Evolutionary conservation across 1,139 yeast genomes (phyloP), one percentile per base, ranked within the genome.

Genomic region (Spencermartinsiella ligniputridi): DNA sequence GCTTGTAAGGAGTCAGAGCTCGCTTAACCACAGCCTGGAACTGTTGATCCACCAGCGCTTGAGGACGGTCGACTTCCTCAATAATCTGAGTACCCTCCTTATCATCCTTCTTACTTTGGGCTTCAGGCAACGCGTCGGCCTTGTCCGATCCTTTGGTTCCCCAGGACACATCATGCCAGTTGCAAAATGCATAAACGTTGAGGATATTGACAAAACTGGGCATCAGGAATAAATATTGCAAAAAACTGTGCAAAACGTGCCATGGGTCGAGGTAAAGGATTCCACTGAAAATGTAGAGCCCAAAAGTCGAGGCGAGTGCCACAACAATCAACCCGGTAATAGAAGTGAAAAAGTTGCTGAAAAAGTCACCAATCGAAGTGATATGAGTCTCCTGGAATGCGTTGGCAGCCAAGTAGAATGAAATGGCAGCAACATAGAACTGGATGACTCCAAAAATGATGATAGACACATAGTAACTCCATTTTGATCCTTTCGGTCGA

Each of bases 101-200:
- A 54, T 78, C 81, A 22, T 82, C 83, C 35, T 68, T 75, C 58
- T 63, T 71, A 55, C 68, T 68, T 56, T 55, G 62, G 32, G 68
- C 75, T 36, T 77, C 76, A 27, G 88, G 88, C 41, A 79, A 63
- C 20, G 78, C 79, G 50, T 75, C 78, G 1, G 82, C 79, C 48
- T 72, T 75, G 46, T 78, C 78, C 9, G 82, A 86, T 49, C 97
- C 98, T 63, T 92, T 92, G 0, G 98, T 92, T 60, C 98, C 98
- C 98, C 98, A 92, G 1, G 96, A 84, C 38, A 90, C 90, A 71
- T 90, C 97, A 66, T 90, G 97, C 49, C 95, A 84, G 64, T 90
- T 90, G 70, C 97, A 89, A 61, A 90, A 89, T 1, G 97, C 96
- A 68, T 88, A 90, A 35, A 90, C 72, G 45, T 65, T 68, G 30